These are phyloP conservation scores for Laburnicola sp. DNA, from an alignment of 2,329 filamentous ascomycete species.

Conservation along the genomic window DNA sequence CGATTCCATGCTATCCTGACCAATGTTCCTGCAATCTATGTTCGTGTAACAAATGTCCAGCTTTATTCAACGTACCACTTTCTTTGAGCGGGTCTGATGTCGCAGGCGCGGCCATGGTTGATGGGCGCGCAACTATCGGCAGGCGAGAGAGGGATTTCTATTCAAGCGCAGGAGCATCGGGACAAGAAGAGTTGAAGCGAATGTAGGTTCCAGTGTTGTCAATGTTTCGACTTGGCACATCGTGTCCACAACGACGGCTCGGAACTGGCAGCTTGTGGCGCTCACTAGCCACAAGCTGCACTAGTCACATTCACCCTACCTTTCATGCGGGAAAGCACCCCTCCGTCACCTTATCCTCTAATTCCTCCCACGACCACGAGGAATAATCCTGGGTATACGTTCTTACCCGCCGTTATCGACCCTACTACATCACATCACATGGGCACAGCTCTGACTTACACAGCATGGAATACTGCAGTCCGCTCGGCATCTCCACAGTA, in stretches of 20 bases:
- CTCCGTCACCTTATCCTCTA: too few species aligned
- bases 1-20: neutral
- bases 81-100: conserved; percentile 37
- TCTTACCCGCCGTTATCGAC: too few species aligned
- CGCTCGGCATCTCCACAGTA: too few species aligned
- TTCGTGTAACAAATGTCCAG: conserved; percentile 19
- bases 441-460: too few species aligned
- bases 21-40: conserved; percentile 2
- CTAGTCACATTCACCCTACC: neutral
- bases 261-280: conserved; percentile 3
- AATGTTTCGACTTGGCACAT: conserved; percentile 41
- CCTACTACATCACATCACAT: too few species aligned
- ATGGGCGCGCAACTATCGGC: conserved; percentile 12
- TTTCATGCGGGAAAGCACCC: too few species aligned
- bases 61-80: conserved; percentile 36
- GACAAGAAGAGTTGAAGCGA: conserved; percentile 5
- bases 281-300: conserved; percentile 1
- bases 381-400: too few species aligned
- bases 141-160: conserved; percentile 11
- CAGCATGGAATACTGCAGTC: too few species aligned
- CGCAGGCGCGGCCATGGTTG: conserved; percentile 36
- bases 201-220: conserved; percentile 22
- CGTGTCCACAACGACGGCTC: conserved; percentile 41
- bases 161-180: conserved; percentile 1
- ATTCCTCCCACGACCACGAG: too few species aligned